phyloP scores from a whole-genome alignment of 2,329 filamentous ascomycete genomes.

The Talaromyces marneffei region DNA sequence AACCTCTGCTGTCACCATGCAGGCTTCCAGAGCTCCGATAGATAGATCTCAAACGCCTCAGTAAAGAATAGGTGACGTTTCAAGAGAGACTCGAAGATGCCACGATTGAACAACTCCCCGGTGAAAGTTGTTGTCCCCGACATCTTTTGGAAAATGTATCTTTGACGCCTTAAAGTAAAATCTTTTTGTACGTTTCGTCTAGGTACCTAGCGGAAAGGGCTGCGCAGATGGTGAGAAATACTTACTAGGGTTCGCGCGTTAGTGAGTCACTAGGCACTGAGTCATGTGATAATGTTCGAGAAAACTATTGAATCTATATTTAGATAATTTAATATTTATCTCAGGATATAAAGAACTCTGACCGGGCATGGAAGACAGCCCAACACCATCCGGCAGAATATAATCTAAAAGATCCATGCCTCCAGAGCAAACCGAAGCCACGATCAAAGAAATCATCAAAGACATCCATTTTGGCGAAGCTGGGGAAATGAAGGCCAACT shows the following conservation, averaged over 20 bases:
- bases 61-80: slow-evolving; percentile 90
- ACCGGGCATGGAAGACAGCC: slow-evolving; percentile 16
- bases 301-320: too few species aligned
- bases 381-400: not conserved
- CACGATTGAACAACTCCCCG: slow-evolving; percentile 81
- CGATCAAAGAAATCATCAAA: not conserved
- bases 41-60: slow-evolving; percentile 89
- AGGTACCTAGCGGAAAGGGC: not conserved
- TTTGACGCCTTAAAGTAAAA: not conserved
- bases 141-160: not conserved
- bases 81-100: slow-evolving; percentile 75
- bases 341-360: too few species aligned
- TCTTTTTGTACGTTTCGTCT: not conserved
- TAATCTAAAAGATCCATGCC: not conserved
- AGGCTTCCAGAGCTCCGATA: slow-evolving; percentile 45
- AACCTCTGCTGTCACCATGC: slow-evolving; percentile 68
- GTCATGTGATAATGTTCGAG: not conserved
- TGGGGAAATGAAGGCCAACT: not conserved
- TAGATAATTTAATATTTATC: too few species aligned
- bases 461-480: not conserved
- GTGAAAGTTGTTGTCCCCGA: slow-evolving; percentile 40
- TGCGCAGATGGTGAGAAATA: not conserved
- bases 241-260: not conserved
- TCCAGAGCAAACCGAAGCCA: not conserved
- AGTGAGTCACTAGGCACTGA: not conserved